These are phyloP conservation scores for Fusarium incarnatum DNA, from an alignment of 2,329 filamentous ascomycete species.

Conservation along the genomic window DNA sequence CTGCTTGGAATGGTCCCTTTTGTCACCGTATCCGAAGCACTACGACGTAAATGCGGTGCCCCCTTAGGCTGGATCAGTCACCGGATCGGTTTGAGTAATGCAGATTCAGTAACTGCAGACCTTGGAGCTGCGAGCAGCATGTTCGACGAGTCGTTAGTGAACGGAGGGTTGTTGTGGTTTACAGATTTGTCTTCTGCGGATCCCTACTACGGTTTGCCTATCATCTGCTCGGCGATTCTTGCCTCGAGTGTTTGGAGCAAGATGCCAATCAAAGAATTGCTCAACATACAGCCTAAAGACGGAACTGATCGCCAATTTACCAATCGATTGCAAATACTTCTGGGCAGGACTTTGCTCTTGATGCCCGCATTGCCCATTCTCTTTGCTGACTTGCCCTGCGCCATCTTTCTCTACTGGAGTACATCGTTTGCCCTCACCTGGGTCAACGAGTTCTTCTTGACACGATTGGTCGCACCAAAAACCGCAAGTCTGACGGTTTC, in stretches of 20 bases:
- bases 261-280: slow-evolving; percentile 45
- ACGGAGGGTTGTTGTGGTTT: slow-evolving; percentile 68
- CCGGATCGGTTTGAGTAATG: slow-evolving; percentile 46
- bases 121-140: slow-evolving; percentile 44
- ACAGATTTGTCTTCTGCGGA: slow-evolving; percentile 64
- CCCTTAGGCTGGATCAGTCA: slow-evolving; percentile 48
- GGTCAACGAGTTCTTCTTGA: slow-evolving; percentile 51
- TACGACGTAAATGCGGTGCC: slow-evolving; percentile 60
- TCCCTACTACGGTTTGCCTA: slow-evolving; percentile 62
- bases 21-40: slow-evolving; percentile 61
- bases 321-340: slow-evolving; percentile 41
- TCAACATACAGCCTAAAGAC: slow-evolving; percentile 36
- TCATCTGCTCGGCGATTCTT: slow-evolving; percentile 50
- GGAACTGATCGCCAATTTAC: slow-evolving; percentile 31
- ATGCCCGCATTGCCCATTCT: slow-evolving; percentile 52
- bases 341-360: slow-evolving; percentile 50
- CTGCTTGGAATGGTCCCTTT: slow-evolving; percentile 61
- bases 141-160: slow-evolving; percentile 56
- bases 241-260: slow-evolving; percentile 47
- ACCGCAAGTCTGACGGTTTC: slow-evolving; percentile 28
- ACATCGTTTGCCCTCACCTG: slow-evolving; percentile 52
- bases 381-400: slow-evolving; percentile 53
- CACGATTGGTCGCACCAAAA: slow-evolving; percentile 37
- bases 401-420: slow-evolving; percentile 57
- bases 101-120: slow-evolving; percentile 37